Percentiles rank a stretch among this genome's conserved stretches.
phyloP scores from a whole-genome alignment of 352 stramenopile species.

The Hyphochytrium catenoides region DNA sequence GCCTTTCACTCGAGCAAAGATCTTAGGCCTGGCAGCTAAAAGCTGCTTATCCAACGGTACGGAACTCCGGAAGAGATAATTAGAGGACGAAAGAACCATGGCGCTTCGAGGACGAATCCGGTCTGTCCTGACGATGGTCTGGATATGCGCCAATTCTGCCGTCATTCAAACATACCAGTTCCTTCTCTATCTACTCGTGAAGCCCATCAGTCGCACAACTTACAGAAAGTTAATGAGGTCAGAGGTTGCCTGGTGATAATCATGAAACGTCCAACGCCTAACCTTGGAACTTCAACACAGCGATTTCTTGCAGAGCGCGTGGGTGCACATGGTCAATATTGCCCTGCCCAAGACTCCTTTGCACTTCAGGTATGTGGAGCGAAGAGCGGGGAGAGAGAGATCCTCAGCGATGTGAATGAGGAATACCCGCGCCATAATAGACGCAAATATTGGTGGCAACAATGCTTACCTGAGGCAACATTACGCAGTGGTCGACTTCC shows the following conservation, averaged over 20 bases:
- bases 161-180: constrained; percentile 53
- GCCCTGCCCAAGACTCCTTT: constrained; percentile 59
- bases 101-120: too few relatives aligned
- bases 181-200: constrained; percentile 47
- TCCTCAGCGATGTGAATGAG: constrained; percentile 4
- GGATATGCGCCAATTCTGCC: constrained; percentile 49
- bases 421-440: neutral
- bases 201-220: constrained; percentile 43
- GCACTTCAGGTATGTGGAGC: constrained; percentile 32
- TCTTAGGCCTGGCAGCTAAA: too few relatives aligned
- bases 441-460: neutral
- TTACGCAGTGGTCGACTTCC: constrained; percentile 33
- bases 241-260: neutral
- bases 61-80: too few relatives aligned
- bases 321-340: constrained; percentile 57
- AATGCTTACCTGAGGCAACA: neutral
- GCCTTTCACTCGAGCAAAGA: too few relatives aligned
- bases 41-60: too few relatives aligned
- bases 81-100: too few relatives aligned
- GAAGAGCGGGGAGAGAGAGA: neutral
- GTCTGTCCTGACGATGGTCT: constrained; percentile 46
- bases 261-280: constrained; percentile 3
- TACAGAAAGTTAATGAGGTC: constrained; percentile 51
- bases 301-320: constrained; percentile 32
- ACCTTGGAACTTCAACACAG: constrained; percentile 8